A percentile compares a stretch with the other conserved stretches of the same genome.
Evolutionary conservation across 2,329 filamentous ascomycete species (phyloP).

Genomic region (Phyllosticta citrichinensis): DNA sequence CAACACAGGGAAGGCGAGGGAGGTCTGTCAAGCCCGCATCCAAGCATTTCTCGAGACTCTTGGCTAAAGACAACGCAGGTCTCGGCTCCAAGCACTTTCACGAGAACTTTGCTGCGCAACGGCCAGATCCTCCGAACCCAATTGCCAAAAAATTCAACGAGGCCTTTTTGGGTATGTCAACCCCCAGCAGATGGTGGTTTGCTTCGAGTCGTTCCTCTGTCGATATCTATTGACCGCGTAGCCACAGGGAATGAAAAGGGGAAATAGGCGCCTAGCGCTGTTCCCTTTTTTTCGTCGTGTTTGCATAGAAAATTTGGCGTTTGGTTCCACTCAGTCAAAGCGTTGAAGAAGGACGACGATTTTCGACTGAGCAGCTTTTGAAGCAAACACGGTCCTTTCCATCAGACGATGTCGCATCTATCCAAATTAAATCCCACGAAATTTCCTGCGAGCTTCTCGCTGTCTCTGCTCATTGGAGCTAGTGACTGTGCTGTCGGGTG

Average conservation of each 20-base stretch:
- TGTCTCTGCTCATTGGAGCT: too few relatives aligned
- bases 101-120: constrained; percentile 20
- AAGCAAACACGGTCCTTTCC: too few relatives aligned
- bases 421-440: too few relatives aligned
- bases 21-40: constrained; percentile 14
- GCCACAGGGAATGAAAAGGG: neutral
- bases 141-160: neutral
- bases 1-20: constrained; percentile 19
- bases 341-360: neutral
- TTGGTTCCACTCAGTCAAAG: neutral
- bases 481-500: too few relatives aligned
- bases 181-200: neutral
- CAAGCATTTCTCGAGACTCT: neutral
- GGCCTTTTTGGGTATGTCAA: neutral
- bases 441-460: too few relatives aligned
- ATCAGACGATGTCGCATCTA: too few relatives aligned
- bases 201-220: neutral
- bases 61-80: constrained; percentile 1
- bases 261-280: neutral
- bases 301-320: neutral
- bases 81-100: constrained; percentile 11
- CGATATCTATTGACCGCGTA: neutral
- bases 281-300: neutral
- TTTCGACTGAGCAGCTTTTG: too few relatives aligned
- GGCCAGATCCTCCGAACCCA: neutral